Conservation (phyloP, 805 yeast genomes). For the Lipomyces starkeyi region DNA sequence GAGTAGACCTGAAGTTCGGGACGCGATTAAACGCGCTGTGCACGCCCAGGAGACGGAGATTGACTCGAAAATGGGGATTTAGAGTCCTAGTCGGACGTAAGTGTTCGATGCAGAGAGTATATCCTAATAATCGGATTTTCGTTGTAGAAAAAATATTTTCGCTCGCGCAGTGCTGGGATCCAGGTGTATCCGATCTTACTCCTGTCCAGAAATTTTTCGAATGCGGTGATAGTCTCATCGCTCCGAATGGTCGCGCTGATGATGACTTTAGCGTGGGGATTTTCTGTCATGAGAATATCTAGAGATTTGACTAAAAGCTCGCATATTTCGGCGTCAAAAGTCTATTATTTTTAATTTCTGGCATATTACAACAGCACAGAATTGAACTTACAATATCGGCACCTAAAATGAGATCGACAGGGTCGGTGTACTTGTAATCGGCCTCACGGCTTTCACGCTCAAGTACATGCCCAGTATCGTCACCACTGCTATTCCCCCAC, state of each 20-base stretch:
- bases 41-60: not conserved
- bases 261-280: constrained; percentile 42
- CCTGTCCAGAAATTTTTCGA: constrained; percentile 49
- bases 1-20: constrained; percentile 20
- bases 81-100: not conserved
- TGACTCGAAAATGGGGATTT: not conserved
- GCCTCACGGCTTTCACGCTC: constrained; percentile 27
- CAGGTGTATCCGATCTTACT: constrained; percentile 31
- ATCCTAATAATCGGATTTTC: constrained; percentile 20
- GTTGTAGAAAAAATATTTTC: constrained; percentile 24
- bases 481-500: constrained; percentile 56
- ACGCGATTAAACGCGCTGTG: constrained; percentile 8
- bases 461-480: constrained; percentile 41
- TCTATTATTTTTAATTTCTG: constrained; percentile 41
- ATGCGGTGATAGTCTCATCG: constrained; percentile 53
- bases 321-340: constrained; percentile 72
- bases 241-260: constrained; percentile 83
- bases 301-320: constrained; percentile 54
- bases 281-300: constrained; percentile 36
- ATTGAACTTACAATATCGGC: constrained; percentile 66
- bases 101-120: constrained; percentile 15
- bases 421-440: constrained; percentile 14
- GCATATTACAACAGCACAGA: not conserved
- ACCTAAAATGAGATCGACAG: constrained; percentile 64
- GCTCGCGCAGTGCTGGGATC: constrained; percentile 15